These are phyloP conservation scores for Cladobotryum protrusum DNA, from an alignment of 2,329 filamentous ascomycete species.

Conservation along the genomic window DNA sequence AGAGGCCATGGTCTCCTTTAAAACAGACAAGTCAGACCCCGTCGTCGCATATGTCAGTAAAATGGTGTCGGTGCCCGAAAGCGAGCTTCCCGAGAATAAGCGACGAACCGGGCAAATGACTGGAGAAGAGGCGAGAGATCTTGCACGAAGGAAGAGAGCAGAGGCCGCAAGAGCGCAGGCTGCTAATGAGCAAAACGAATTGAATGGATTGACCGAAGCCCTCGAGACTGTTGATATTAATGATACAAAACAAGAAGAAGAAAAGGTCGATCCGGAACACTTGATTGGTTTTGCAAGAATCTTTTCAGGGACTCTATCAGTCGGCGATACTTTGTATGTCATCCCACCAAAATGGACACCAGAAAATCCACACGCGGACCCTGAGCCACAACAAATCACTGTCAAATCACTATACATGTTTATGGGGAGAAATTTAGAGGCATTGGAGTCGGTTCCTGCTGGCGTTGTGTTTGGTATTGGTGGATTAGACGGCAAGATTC, in stretches of 20 bases:
- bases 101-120: conserved; percentile 65
- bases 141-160: conserved; percentile 81
- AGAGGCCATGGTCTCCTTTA: conserved; percentile 78
- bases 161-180: conserved; percentile 79
- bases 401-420: conserved; percentile 88
- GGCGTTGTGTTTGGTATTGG: conserved; percentile 94
- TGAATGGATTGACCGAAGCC: conserved; percentile 52
- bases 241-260: conserved; percentile 39
- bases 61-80: conserved; percentile 93
- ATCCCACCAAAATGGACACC: conserved; percentile 91
- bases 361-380: conserved; percentile 62
- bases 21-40: conserved; percentile 62
- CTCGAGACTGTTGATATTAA: conserved; percentile 57
- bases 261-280: conserved; percentile 70
- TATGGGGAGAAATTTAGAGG: conserved; percentile 86
- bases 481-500: conserved; percentile 84
- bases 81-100: conserved; percentile 83
- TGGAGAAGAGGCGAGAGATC: conserved; percentile 81
- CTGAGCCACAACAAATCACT: conserved; percentile 73
- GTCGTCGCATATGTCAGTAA: conserved; percentile 96
- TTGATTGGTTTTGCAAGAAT: conserved; percentile 91
- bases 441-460: conserved; percentile 76
- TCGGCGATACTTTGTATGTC: conserved; percentile 88
- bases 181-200: conserved; percentile 41
- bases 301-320: conserved; percentile 82